These are phyloP conservation scores for Chlamydomonas applanata DNA, from an alignment of 139 green algal genomes.

Conservation along the genomic window DNA sequence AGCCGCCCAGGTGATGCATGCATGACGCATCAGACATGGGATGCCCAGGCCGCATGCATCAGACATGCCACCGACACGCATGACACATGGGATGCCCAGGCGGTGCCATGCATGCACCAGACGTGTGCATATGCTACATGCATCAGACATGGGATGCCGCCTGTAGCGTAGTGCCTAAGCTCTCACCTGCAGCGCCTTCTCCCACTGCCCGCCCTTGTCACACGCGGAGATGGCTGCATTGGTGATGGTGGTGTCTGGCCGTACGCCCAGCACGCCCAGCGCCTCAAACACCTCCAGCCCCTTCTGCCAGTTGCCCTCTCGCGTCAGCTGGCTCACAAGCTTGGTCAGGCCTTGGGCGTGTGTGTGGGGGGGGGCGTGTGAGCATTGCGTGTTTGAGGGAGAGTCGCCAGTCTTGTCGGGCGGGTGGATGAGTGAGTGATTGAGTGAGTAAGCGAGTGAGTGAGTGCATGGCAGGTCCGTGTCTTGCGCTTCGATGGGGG, in stretches of 20 bases:
- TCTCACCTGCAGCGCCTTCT: constrained; percentile 73
- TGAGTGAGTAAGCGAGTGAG: too few relatives aligned
- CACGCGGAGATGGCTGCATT: constrained; percentile 88
- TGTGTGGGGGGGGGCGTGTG: not conserved
- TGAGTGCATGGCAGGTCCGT: too few relatives aligned
- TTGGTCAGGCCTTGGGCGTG: constrained; percentile 78
- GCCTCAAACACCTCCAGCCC: constrained; percentile 77
- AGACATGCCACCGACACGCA: too few relatives aligned
- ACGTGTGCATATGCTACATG: not conserved
- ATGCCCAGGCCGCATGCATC: too few relatives aligned
- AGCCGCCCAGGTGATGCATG: too few relatives aligned
- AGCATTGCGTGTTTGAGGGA: too few relatives aligned
- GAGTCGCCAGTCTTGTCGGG: too few relatives aligned
- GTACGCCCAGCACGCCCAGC: constrained; percentile 65
- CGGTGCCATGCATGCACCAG: not conserved
- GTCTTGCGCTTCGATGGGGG: too few relatives aligned
- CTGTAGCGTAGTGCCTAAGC: not conserved
- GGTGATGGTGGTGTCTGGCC: constrained; percentile 83
- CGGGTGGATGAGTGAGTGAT: not conserved
- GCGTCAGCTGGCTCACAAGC: constrained; percentile 76
- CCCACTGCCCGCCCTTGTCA: constrained; percentile 86
- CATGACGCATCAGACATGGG: too few relatives aligned
- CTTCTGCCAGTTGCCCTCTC: constrained; percentile 85
- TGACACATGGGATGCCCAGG: too few relatives aligned
- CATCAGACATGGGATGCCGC: not conserved